Evolutionary conservation across 352 stramenopile species (phyloP), one percentile per base, ranked within the genome.

Genomic region (Saprolegnia diclina): DNA sequence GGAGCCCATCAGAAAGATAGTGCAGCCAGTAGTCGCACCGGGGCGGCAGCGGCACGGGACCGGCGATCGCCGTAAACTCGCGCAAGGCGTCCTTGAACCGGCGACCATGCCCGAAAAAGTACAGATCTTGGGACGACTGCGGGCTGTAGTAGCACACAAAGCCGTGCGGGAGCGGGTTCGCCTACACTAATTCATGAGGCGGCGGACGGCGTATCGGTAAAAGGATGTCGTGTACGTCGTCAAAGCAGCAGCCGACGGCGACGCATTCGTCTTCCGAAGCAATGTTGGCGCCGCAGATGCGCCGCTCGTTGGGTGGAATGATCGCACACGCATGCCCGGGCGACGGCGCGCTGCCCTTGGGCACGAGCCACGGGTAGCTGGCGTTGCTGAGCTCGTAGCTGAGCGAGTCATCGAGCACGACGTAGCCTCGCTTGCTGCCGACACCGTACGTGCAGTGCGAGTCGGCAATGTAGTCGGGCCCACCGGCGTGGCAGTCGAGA

Each of bases 71-170:
- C 7, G 71, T 77, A 68, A 82, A 85, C 44, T 85, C 79, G 14
- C 44, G 46, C n/a, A 85, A 45, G 26, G 79, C 76, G n/a, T 45
- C 32, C 24, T 75, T 72, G 64, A 72, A 85, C 35, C 82, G 63
- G 32, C 74, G 74, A 13, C 79, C 79, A 64, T 85, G 76, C 4
- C 68, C 75, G 38, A 85, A 77, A n/a, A 85, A 72, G 64, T 85
- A 85, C 29, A 82, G 57, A 56, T 85, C 79, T 37, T 78, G 70
- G 56, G 77, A 79, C 32, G 72, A 75, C 6, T 40, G 42, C 9
- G 57, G 19, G 56, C 72, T 73, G 56, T 79, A 79, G 72, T 72
- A 79, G 73, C 74, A 79, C 4, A 35, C 55, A 55, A 77, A 77
- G 4, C 64, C 69, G 26, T 57, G 24, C 3, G 56, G 45, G 5